Base-by-base conservation (phyloP, 2,329 filamentous ascomycete species). In the Dothideomycetidae sp. region DNA sequence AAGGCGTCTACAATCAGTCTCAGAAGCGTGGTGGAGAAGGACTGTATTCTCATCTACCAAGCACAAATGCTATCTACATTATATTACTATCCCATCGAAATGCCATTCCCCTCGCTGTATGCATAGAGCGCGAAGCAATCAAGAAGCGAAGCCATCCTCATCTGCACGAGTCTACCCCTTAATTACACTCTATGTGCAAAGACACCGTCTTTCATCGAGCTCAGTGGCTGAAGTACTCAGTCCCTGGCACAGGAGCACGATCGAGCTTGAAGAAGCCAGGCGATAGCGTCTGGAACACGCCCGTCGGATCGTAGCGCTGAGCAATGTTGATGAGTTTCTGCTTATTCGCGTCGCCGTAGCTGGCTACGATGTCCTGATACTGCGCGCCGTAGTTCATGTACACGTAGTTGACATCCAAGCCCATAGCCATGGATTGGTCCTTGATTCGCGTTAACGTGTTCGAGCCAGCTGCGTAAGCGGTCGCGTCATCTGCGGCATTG, bases 331-430 rank as follows among this genome's bases (percentile, higher is more conserved):
- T 44, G 45, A 60, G 38, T 12, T 47, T 48, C 29, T 39, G 40
- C 34, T 51, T 48, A 37, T 47, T 55, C 14, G 40, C 46, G 10
- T 39, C 39, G 5, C 58, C 55, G 42, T 58, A 55, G 10, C 48
- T 45, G 4, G 36, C 37, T 15, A 60, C 50, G 5, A 57, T 56
- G 29, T 58, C 48, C 42, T 60, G 55, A 49, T 52, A 58, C 31
- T 43, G 37, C 4, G 48, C 52, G 5, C 56, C 57, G 42, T 60
- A 60, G 32, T 56, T 59, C 34, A 55, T 39, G 39, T 58, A 54
- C 5, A 57, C 19, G 26, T 42, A 53, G 16, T 42, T 29, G 17
- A 46, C 39, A 9, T 41, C 29, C 4, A 48, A 14, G 12, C 44
- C 45, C 16, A 18, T 33, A 11, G 12, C 16, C 4, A 31, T 29